Evolutionary conservation across 495 filamentous ascomycete species (phyloP), one percentile per base, ranked within the genome.

Genomic region (Aspergillus cristatus): DNA sequence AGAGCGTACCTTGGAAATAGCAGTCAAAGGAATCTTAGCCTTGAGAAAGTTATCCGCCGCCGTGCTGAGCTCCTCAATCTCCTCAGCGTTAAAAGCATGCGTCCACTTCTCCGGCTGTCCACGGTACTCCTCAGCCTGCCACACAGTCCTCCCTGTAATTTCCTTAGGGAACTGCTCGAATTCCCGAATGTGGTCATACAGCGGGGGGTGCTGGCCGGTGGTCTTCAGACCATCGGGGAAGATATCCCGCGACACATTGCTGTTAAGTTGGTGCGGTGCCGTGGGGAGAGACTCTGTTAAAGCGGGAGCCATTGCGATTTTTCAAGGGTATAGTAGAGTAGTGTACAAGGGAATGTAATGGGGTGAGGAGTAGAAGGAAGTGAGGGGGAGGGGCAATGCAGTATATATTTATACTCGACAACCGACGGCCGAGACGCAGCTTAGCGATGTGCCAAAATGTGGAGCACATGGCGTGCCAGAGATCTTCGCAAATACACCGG

Each of bases 151-250:
- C 4, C 85, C 86, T 5, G 71, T 65, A 43, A 91, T 86, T 18
- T 75, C 58, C 34, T 78, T 75, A 13, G 87, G 86, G 52, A 91
- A 93, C 17, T 70, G 68, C 1, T 70, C 64, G 54, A 88, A 94
- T 0, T 82, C 76, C 20, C 61, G 65, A 10, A 94, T 58, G 28
- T 68, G 53, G 14, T 78, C 67, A 54, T 79, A 82, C 7, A 85
- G 54, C 2, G 87, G 87, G 3, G 78, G 70, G 41, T 88, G 82
- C 58, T 94, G 87, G 31, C 87, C 87, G 3, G 81, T 84, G 14
- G 84, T 88, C 52, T 79, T 75, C 35, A 75, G 57, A 2, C 72
- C 71, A 42, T 75, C 71, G 6, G 74, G 74, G 35, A 77, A 77
- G 45, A 68, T 57, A 22, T 62, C 57, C 20, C 49, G 38, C 13